A percentile compares a stretch with the other conserved stretches of the same genome.
These are phyloP conservation scores for Parathielavia hyrcaniae DNA, from an alignment of 495 filamentous ascomycete species.

Conservation along the genomic window DNA sequence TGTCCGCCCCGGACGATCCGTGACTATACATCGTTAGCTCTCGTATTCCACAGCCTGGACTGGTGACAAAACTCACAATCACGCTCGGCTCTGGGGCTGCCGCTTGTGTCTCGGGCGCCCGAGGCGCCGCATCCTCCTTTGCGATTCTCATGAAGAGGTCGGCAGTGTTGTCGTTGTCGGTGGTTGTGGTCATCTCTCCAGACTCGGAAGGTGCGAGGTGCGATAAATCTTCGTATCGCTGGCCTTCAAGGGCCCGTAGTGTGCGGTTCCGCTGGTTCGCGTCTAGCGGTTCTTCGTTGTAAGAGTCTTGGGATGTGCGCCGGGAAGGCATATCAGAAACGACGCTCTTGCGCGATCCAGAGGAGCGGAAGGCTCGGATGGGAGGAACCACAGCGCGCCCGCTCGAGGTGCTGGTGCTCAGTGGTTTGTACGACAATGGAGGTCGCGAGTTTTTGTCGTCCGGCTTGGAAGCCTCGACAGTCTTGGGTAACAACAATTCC, in stretches of 20 bases:
- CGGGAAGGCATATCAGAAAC: constrained; percentile 42
- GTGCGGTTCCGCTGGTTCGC: constrained; percentile 45
- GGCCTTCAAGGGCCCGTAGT: constrained; percentile 46
- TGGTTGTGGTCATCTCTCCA: constrained; percentile 35
- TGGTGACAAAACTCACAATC: constrained; percentile 35
- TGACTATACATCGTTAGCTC: constrained; percentile 27
- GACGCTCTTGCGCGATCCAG: constrained; percentile 45
- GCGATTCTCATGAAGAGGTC: constrained; percentile 53
- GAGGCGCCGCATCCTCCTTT: constrained; percentile 41
- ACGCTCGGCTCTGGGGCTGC: constrained; percentile 32
- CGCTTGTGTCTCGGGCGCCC: constrained; percentile 26
- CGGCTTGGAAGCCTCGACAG: constrained; percentile 24
- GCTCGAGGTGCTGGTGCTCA: constrained; percentile 21
- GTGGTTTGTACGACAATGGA: constrained; percentile 40
- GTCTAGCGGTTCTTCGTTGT: constrained; percentile 36
- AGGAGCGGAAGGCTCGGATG: constrained; percentile 47
- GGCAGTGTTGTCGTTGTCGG: constrained; percentile 43
- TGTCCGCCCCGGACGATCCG: constrained; percentile 35
- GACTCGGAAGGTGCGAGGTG: constrained; percentile 40
- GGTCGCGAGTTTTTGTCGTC: constrained; percentile 42
- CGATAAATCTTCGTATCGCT: constrained; percentile 33
- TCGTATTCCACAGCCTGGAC: not conserved
- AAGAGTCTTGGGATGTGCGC: constrained; percentile 32
- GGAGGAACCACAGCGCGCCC: constrained; percentile 39
- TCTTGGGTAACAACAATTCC: constrained; percentile 36